Conservation (phyloP, 108 stramenopile species). For the Fistulifera pelliculosa region DNA sequence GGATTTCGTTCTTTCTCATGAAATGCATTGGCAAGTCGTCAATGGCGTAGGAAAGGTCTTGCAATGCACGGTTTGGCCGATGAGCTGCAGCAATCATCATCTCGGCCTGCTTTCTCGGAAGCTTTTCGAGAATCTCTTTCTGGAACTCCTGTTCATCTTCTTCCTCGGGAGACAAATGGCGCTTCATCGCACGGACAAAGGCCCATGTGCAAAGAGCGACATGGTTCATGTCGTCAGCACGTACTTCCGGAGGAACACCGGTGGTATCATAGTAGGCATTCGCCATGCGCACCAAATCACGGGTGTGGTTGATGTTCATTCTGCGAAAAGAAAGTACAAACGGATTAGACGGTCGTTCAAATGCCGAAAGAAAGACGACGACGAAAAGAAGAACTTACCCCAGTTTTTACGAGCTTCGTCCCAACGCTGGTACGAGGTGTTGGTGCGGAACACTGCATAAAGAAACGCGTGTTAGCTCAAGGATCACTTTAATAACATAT, state of each 20-base stretch:
- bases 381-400: slow-evolving; percentile 17
- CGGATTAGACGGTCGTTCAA: no score
- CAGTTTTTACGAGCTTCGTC: slow-evolving; percentile 81
- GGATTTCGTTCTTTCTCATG: slow-evolving; percentile 61
- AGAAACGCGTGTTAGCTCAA: background rate
- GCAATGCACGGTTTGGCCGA: slow-evolving; percentile 65
- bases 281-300: slow-evolving; percentile 57
- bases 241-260: slow-evolving; percentile 25
- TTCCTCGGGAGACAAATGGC: slow-evolving; percentile 45
- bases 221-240: slow-evolving; percentile 36
- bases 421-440: slow-evolving; percentile 57
- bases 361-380: no score
- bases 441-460: slow-evolving; percentile 55
- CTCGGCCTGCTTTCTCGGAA: slow-evolving; percentile 51
- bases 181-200: slow-evolving; percentile 57
- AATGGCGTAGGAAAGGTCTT: slow-evolving; percentile 60
- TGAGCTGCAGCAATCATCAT: slow-evolving; percentile 49
- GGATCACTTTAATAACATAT: background rate
- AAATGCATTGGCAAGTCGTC: slow-evolving; percentile 73
- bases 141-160: slow-evolving; percentile 52
- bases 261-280: slow-evolving; percentile 50
- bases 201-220: slow-evolving; percentile 58
- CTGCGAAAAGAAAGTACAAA: no score
- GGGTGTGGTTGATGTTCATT: slow-evolving; percentile 75
- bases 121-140: slow-evolving; percentile 36